Evolutionary conservation across 192 early-diverging fungal genomes (phyloP), one percentile per base, ranked within the genome.

Genomic region (Diversispora epigaea): DNA sequence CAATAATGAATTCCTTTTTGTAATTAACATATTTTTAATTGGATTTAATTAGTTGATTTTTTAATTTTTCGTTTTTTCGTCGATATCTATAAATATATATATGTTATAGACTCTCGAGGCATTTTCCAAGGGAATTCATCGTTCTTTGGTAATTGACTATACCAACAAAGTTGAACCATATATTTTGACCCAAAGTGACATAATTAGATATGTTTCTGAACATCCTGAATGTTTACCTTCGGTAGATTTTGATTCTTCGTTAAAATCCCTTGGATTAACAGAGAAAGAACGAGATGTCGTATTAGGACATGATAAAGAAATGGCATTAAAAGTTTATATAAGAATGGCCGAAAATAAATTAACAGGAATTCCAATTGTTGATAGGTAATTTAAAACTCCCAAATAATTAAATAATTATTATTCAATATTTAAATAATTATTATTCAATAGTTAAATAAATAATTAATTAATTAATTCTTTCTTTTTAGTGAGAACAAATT

Each of bases 141-240:
- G 89, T 15, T 81, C 81, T 17, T 79, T 91, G 6, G 87, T 91
- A 72, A 81, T 85, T 14, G 84, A 89, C 67, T 81, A 78, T 15
- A 62, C 60, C 32, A 68, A 82, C 4, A 49, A 77, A 65, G 46
- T 75, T 3, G 62, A 56, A 1, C 80, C 81, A 25, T 89, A 80
- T 74, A 49, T 91, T 7, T 64, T 91, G 22, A 87, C 88, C 4
- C 90, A 91, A 73, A 83, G 86, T 7, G 90, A 91, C 57, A 80
- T 91, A 17, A 80, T 89, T 49, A 72, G 79, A 21, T 86, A 87
- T 76, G 82, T 85, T 43, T 17, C 73, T 21, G 64, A 67, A 32
- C 81, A 88, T 55, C 81, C 83, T 7, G 83, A 80, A 25, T 70
- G 22, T 49, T 60, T 89, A 9, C 17, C 80, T 21, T 61, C 70